Evolutionary conservation across 306 rosid species (phyloP), one percentile per base, ranked within the genome.

Genomic region (Senna tora): DNA sequence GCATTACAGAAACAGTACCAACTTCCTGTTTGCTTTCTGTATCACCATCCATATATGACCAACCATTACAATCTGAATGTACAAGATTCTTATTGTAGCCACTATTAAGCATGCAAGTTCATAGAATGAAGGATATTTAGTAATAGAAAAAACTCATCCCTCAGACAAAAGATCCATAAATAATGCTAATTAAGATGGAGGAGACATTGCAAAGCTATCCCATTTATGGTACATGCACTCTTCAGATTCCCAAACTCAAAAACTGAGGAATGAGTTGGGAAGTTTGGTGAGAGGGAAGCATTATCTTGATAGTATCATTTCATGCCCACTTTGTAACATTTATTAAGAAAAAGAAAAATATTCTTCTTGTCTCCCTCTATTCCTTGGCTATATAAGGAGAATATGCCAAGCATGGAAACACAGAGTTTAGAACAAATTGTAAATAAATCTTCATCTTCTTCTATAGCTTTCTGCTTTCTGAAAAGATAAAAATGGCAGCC

Each of bases 351-450:
- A 39, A 0, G 12, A 67, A 45, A 66, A 30, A 22, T 25, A 61
- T 61, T 75, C 74, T 65, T 9, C 28, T 11, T 75, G 79, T 68
- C 77, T 69, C 79, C 84, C 57, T 50, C 52, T 32, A 1, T 50
- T 51, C 66, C 38, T 62, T 30, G 52, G 69, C 66, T 72, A 76
- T 83, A 83, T 72, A 79, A 75, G 60, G 12, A 61, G 71, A 52
- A 67, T 33, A 75, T 53, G 34, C 38, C 46, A 74, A 70, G 42
- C 30, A 38, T 71, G 2, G 46, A 55, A 65, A 41, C 59, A 60
- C 4, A 7, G 77, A 62, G 39, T 74, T 60, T 15, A 41, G 6
- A 71, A 65, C 51, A 72, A 66, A 20, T 54, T 67, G 30, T 19
- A 66, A 30, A 20, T 54, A 14, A 1, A 32, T 14, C 41, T 52